phyloP scores from a whole-genome alignment of 768 basidiomycete genomes.

The Xanthoconium stramineum region DNA sequence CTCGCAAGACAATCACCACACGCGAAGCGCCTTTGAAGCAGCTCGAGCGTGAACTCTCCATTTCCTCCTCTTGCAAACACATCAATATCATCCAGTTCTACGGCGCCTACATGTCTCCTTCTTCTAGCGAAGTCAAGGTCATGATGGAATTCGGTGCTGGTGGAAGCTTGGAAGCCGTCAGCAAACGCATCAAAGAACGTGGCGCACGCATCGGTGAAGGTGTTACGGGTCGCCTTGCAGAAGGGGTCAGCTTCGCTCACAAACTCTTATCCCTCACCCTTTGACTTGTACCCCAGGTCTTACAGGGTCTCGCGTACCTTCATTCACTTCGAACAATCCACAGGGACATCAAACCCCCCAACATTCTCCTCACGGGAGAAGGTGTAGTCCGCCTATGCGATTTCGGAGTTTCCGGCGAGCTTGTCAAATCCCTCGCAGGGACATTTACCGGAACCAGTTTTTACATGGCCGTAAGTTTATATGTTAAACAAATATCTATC shows the following conservation, averaged over 20 bases:
- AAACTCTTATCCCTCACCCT: neutral
- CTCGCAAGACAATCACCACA: slow-evolving; percentile 92
- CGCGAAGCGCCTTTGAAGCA: slow-evolving; percentile 90
- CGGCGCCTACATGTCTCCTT: slow-evolving; percentile 87
- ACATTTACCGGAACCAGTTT: slow-evolving; percentile 98
- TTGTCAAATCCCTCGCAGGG: slow-evolving; percentile 86
- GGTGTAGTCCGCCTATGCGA: slow-evolving; percentile 92
- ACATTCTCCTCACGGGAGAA: slow-evolving; percentile 84
- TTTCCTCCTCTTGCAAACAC: slow-evolving; percentile 81
- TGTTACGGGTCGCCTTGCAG: slow-evolving; percentile 88
- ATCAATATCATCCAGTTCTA: slow-evolving; percentile 89
- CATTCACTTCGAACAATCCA: slow-evolving; percentile 92
- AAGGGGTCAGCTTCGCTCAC: slow-evolving; percentile 62
- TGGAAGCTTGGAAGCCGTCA: slow-evolving; percentile 85
- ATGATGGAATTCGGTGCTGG: slow-evolving; percentile 91
- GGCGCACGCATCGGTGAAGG: slow-evolving; percentile 80
- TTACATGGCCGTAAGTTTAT: slow-evolving; percentile 91
- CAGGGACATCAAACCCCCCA: slow-evolving; percentile 93
- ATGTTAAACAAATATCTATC: neutral
- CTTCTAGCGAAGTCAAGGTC: slow-evolving; percentile 90
- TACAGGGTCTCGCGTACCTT: slow-evolving; percentile 92
- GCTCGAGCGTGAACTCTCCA: slow-evolving; percentile 86
- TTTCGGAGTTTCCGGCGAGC: slow-evolving; percentile 96
- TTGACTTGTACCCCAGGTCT: slow-evolving; percentile 45
- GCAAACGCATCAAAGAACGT: slow-evolving; percentile 76